Evolutionary conservation across 352 stramenopile species (phyloP), one percentile per base, ranked within the genome.

Genomic region (Halophytophthora polymorphica): DNA sequence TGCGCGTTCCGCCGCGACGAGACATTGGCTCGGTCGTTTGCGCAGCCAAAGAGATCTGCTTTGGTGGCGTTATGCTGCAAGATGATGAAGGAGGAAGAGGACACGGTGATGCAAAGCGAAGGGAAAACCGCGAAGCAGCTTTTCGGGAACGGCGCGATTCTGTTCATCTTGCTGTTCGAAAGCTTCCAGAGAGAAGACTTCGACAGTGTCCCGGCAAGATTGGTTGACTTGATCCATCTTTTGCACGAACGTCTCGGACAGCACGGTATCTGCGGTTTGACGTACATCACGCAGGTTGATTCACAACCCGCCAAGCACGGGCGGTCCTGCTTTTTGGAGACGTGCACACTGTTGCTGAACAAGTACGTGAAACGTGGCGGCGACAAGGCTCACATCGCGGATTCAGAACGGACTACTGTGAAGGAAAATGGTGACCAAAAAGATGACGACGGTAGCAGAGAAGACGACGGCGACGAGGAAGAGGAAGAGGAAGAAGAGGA

Each of bases 71-170:
- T 75, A 21, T 86, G 74, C 44, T 75, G 69, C 14, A 56, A 44
- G 15, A 48, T 90, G 44, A 76, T 90, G 54, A 90, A 90, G 46
- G 74, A 90, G 39, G 79, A 88, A 59, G 77, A 88, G 49, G 66
- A 77, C 6, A 66, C 45, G n/a, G 40, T 76, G 3, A 51, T 59
- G 12, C 67, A 58, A n/a, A 72, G 58, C 18, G 73, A 81, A 41
- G 62, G 68, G 21, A 84, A 75, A 43, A 71, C 50, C 0, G 52
- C 77, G 7, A 65, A 56, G 17, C 67, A 72, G 25, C 60, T 88
- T 3, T 75, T 86, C 50, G 69, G 71, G 0, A 73, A 74, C 38
- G 66, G 73, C 23, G 64, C 73, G 1, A 72, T 86, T 4, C 49
- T 85, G 31, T 86, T 87, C 36, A 14, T 85, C 6, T 49, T 71